Percentiles rank a stretch among this genome's conserved stretches.
Evolutionary conservation across 345 rosid species (phyloP).

Genomic region (Triadica sebifera): DNA sequence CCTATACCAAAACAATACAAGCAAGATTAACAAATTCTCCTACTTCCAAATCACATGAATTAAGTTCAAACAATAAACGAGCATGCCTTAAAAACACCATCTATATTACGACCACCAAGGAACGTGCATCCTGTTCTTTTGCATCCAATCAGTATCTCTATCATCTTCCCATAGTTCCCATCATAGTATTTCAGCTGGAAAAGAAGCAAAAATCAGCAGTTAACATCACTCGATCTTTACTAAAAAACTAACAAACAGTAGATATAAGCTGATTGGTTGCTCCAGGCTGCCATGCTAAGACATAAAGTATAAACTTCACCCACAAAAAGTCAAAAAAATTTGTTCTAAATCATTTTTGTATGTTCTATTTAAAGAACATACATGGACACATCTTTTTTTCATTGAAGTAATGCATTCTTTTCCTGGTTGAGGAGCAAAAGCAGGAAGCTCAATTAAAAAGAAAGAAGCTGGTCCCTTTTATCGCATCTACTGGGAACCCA

Average conservation of each 20-base stretch:
- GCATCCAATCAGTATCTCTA: constrained; percentile 64
- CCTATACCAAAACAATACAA: constrained; percentile 41
- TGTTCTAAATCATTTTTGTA: background rate
- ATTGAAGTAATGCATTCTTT: background rate
- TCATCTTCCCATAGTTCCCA: constrained; percentile 62
- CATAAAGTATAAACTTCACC: background rate
- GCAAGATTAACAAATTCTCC: constrained; percentile 1
- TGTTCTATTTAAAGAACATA: background rate
- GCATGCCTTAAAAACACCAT: constrained; percentile 76
- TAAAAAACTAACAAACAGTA: too few species aligned
- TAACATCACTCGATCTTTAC: background rate
- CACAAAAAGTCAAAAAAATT: background rate
- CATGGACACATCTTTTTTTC: too few species aligned
- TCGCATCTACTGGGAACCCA: too few species aligned
- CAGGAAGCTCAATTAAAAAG: background rate
- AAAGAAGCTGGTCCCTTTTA: background rate
- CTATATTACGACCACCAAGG: constrained; percentile 75
- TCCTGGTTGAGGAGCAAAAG: background rate
- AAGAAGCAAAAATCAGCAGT: constrained; percentile 19
- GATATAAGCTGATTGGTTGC: background rate
- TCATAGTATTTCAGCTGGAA: constrained; percentile 85
- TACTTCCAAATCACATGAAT: background rate
- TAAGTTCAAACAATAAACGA: background rate
- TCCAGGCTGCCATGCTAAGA: background rate
- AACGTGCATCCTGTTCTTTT: constrained; percentile 75